phyloP scores from a whole-genome alignment of 805 yeast species.

The Candida silvicultrix region DNA sequence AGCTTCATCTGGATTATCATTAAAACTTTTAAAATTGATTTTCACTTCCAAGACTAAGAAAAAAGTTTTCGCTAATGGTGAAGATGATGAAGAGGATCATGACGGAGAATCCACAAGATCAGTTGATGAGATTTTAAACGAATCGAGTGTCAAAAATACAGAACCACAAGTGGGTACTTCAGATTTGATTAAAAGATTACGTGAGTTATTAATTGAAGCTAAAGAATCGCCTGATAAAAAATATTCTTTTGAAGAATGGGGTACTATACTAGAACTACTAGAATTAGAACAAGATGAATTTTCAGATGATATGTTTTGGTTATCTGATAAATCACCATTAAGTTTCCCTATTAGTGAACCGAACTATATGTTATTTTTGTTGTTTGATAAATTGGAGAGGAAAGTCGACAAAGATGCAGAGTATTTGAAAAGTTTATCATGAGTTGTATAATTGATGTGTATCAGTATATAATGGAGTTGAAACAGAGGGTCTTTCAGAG shows the following conservation, averaged over 20 bases:
- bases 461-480: too few relatives aligned
- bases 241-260: slow-evolving; percentile 52
- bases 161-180: background rate
- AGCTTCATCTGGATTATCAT: slow-evolving; percentile 16
- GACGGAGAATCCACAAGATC: slow-evolving; percentile 1
- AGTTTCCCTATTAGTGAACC: slow-evolving; percentile 66
- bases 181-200: slow-evolving; percentile 20
- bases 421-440: background rate
- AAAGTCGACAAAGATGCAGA: background rate
- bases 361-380: slow-evolving; percentile 43
- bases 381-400: slow-evolving; percentile 21
- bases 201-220: slow-evolving; percentile 9
- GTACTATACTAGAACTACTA: slow-evolving; percentile 26
- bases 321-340: slow-evolving; percentile 61
- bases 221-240: slow-evolving; percentile 21
- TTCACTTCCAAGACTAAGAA: slow-evolving; percentile 3
- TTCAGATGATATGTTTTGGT: slow-evolving; percentile 45
- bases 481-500: too few relatives aligned
- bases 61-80: slow-evolving; percentile 9
- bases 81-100: background rate
- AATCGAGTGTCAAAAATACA: background rate
- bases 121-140: slow-evolving; percentile 8
- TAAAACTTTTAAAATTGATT: slow-evolving; percentile 1
- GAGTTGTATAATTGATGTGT: too few relatives aligned
- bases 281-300: slow-evolving; percentile 17